A percentile compares a stretch with the other conserved stretches of the same genome.
Conservation (phyloP, 208 protist species). For the Phytomonas francai region DNA sequence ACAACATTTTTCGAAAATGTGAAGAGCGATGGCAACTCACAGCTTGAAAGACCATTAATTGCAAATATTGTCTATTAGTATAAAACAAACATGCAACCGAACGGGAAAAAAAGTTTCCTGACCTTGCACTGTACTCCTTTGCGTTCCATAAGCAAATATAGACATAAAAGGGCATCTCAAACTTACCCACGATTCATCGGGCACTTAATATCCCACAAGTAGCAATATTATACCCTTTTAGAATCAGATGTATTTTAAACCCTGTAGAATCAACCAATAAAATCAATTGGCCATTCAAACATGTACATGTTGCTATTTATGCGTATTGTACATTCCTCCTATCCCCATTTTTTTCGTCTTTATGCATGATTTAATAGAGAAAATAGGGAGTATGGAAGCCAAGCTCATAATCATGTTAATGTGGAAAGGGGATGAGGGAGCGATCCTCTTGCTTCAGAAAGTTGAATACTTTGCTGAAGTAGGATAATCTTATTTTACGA, state of each 20-base stretch:
- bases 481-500: neutral
- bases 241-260: neutral
- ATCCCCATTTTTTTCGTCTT: neutral
- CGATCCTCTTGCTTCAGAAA: neutral
- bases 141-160: neutral
- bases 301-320: neutral
- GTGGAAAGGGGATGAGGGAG: neutral
- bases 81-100: neutral
- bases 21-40: neutral
- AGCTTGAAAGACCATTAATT: neutral
- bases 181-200: neutral
- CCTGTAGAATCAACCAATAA: neutral
- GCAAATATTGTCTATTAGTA: neutral
- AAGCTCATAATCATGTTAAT: neutral
- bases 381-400: neutral
- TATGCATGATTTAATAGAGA: neutral
- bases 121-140: neutral
- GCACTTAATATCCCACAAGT: neutral
- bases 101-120: neutral
- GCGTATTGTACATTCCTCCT: neutral
- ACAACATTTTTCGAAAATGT: neutral
- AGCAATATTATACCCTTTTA: neutral
- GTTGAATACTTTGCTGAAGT: neutral
- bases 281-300: neutral
- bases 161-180: neutral